Evolutionary conservation across 73 alveolate genomes (phyloP).

Genomic region (Blepharisma japonicum): DNA sequence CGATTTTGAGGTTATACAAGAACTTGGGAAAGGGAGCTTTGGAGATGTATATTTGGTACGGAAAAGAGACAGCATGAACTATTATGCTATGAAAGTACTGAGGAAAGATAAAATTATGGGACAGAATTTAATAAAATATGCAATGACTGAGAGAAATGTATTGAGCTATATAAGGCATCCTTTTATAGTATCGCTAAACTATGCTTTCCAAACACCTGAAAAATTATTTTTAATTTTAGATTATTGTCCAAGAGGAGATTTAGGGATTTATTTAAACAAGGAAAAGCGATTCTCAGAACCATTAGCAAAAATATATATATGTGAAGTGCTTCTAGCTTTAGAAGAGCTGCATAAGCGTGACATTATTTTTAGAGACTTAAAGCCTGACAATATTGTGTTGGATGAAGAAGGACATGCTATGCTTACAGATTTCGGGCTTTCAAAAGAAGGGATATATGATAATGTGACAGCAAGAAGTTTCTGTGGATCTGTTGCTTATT

Average conservation of each 20-base stretch:
- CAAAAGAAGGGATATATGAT: slow-evolving; percentile 78
- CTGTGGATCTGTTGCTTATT: slow-evolving; percentile 93
- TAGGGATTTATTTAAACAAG: slow-evolving; percentile 75
- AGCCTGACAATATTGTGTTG: slow-evolving; percentile 94
- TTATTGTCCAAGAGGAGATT: slow-evolving; percentile 97
- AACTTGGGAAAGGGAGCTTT: slow-evolving; percentile 90
- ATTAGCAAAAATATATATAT: slow-evolving; percentile 77
- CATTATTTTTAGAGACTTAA: slow-evolving; percentile 92
- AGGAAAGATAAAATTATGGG: slow-evolving; percentile 54
- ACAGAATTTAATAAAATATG: slow-evolving; percentile 36
- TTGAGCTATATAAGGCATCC: slow-evolving; percentile 86
- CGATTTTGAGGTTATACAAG: slow-evolving; percentile 51
- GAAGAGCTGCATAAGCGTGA: slow-evolving; percentile 91
- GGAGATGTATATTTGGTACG: slow-evolving; percentile 88
- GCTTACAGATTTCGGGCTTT: slow-evolving; percentile 97
- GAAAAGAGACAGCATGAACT: slow-evolving; percentile 54
- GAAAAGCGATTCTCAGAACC: slow-evolving; percentile 80
- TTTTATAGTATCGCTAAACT: slow-evolving; percentile 89
- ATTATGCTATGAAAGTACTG: slow-evolving; percentile 88
- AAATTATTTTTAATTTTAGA: slow-evolving; percentile 84
- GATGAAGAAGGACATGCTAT: slow-evolving; percentile 94
- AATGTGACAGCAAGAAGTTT: slow-evolving; percentile 66
- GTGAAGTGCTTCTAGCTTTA: slow-evolving; percentile 90
- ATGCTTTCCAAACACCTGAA: slow-evolving; percentile 86
- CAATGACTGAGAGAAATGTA: slow-evolving; percentile 83